phyloP scores from a whole-genome alignment of 495 filamentous ascomycete genomes.

The Trichoderma gamsii region DNA sequence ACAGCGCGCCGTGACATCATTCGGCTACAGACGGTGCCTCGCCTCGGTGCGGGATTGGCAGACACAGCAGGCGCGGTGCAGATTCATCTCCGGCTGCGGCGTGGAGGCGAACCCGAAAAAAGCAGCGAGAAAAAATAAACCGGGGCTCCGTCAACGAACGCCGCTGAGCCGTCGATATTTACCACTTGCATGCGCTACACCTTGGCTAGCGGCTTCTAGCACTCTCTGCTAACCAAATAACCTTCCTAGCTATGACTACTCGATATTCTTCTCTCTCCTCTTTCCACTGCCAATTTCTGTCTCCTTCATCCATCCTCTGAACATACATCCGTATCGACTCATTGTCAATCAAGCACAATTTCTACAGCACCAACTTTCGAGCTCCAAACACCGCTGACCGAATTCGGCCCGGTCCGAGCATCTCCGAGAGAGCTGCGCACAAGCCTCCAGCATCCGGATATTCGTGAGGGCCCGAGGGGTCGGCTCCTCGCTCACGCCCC shows the following conservation, averaged over 20 bases:
- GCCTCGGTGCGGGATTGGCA: neutral
- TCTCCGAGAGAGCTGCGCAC: neutral
- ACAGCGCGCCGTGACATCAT: conserved; percentile 8
- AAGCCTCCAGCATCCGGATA: neutral
- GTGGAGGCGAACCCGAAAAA: neutral
- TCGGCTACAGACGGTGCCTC: neutral
- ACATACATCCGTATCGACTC: too few relatives aligned
- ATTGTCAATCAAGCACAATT: neutral
- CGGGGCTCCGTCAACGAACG: neutral
- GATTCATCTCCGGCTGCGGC: conserved; percentile 13
- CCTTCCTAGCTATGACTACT: neutral
- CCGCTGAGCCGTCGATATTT: neutral
- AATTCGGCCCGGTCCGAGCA: conserved; percentile 6
- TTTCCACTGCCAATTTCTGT: neutral
- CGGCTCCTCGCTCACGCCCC: conserved; percentile 11
- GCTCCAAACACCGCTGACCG: neutral
- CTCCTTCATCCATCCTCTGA: neutral
- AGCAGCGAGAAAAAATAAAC: neutral
- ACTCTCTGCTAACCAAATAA: neutral
- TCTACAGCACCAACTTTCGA: too few relatives aligned
- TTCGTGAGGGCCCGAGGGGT: neutral
- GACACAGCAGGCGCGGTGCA: neutral
- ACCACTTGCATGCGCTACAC: too few relatives aligned
- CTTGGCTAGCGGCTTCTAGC: neutral
- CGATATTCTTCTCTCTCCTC: neutral